These are phyloP conservation scores for Paraurostyla sp. DNA, from an alignment of 73 alveolate species.

Conservation along the genomic window DNA sequence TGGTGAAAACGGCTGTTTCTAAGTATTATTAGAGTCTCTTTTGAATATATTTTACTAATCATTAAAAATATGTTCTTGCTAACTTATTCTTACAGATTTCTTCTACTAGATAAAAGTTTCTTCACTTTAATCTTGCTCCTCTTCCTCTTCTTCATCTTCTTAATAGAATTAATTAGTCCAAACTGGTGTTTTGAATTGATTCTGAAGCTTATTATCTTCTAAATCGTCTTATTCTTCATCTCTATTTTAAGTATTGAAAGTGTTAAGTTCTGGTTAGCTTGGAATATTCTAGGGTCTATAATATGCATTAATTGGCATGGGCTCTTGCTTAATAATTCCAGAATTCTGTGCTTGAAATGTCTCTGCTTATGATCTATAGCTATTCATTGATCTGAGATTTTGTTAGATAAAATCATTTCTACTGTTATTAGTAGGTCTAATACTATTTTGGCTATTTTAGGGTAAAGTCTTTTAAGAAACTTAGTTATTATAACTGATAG, in stretches of 20 bases:
- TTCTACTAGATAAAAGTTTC: neutral
- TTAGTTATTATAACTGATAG: neutral
- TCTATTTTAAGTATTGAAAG: neutral
- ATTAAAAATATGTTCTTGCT: neutral
- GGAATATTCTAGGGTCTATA: neutral
- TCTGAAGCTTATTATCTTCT: no score
- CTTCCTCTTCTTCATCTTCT: slow-evolving; percentile 7
- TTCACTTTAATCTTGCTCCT: neutral
- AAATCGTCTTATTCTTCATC: no score
- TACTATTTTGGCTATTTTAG: no score
- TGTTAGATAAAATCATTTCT: neutral
- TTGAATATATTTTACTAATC: neutral
- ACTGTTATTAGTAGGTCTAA: neutral
- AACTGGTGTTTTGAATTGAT: slow-evolving; percentile 17
- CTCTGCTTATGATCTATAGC: neutral
- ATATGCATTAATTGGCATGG: neutral
- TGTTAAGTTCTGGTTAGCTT: neutral
- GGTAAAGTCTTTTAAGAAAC: neutral
- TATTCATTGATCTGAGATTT: neutral
- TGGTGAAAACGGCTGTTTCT: neutral
- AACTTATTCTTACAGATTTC: neutral
- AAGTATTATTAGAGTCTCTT: neutral
- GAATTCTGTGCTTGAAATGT: slow-evolving; percentile 11
- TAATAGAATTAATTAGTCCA: neutral
- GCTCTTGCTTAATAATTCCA: neutral